Evolutionary conservation across 345 rosid genomes (phyloP).

Genomic region (Acer saccharum): DNA sequence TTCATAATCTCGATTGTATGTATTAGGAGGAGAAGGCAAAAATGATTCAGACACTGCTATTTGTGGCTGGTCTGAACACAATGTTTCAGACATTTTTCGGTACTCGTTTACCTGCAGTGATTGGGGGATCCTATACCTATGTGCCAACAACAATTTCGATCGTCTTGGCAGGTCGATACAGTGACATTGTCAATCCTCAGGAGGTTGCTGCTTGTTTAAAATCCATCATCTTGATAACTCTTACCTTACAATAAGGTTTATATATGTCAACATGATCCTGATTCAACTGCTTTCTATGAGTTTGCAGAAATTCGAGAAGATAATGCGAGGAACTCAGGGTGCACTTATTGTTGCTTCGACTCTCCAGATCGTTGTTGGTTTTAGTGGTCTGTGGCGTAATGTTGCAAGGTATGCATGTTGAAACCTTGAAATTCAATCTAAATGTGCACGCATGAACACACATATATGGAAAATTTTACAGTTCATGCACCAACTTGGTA

Average conservation of each 20-base stretch:
- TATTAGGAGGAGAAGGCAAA: conserved; percentile 88
- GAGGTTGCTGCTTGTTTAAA: conserved; percentile 54
- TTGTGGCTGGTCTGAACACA: conserved; percentile 92
- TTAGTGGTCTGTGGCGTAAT: conserved; percentile 98
- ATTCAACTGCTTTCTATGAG: conserved; percentile 12
- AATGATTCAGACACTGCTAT: conserved; percentile 87
- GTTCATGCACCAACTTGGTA: neutral
- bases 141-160: conserved; percentile 85
- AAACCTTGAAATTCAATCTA: conserved; percentile 10
- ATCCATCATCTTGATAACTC: conserved; percentile 2
- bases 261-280: neutral
- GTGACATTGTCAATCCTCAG: conserved; percentile 70
- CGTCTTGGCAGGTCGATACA: conserved; percentile 82
- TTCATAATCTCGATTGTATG: neutral
- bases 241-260: neutral
- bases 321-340: conserved; percentile 91
- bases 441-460: neutral
- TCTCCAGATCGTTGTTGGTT: conserved; percentile 87
- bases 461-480: too few species aligned
- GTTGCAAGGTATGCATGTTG: conserved; percentile 67
- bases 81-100: conserved; percentile 77
- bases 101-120: conserved; percentile 88
- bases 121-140: conserved; percentile 82
- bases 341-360: conserved; percentile 94
- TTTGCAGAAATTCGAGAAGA: conserved; percentile 79